Percentiles rank a stretch among this genome's conserved stretches.
phyloP scores from a whole-genome alignment of 805 yeast genomes.

The Spathaspora arborariae region DNA sequence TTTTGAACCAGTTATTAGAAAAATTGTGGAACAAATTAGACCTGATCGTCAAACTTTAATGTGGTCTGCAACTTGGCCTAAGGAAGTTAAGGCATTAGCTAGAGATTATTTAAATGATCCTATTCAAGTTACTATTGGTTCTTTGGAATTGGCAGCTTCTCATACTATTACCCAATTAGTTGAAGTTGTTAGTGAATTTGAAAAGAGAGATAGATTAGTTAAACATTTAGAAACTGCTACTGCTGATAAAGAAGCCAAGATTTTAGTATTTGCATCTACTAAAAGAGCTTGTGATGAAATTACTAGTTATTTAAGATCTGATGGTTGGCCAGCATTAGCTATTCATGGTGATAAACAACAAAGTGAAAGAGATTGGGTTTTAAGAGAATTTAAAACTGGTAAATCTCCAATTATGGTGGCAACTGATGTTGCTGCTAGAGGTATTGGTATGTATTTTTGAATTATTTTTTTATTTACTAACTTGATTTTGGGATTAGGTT shows the following conservation, averaged over 20 bases:
- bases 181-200: constrained; percentile 87
- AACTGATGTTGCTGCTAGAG: constrained; percentile 99
- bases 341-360: constrained; percentile 98
- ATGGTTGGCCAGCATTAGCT: constrained; percentile 98
- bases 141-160: constrained; percentile 92
- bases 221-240: constrained; percentile 83
- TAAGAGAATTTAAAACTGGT: constrained; percentile 87
- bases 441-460: constrained; percentile 82
- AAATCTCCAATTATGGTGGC: constrained; percentile 97
- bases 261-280: constrained; percentile 90
- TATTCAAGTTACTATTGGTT: constrained; percentile 95
- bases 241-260: constrained; percentile 64
- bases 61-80: constrained; percentile 99
- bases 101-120: constrained; percentile 88
- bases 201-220: constrained; percentile 86
- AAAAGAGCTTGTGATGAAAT: constrained; percentile 97
- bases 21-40: constrained; percentile 95
- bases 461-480: constrained; percentile 8
- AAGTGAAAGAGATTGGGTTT: constrained; percentile 98
- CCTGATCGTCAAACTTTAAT: constrained; percentile 98
- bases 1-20: constrained; percentile 98
- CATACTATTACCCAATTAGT: constrained; percentile 93
- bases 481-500: constrained; percentile 2
- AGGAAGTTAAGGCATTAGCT: constrained; percentile 91
- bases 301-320: constrained; percentile 85